Conservation (phyloP, 257 asterid genomes). For the Solanum lycopersicoides region DNA sequence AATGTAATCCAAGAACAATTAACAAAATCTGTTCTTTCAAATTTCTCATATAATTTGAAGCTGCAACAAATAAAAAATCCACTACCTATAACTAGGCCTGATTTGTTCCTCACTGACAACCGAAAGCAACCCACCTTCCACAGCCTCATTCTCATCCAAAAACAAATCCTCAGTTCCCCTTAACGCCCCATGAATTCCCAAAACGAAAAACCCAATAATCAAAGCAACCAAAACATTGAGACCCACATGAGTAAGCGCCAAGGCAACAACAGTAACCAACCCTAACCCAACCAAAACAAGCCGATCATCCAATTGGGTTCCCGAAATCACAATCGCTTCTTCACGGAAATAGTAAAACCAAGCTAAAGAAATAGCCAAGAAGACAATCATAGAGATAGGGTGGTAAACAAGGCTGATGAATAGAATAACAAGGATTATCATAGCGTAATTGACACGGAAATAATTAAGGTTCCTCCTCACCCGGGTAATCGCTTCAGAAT, state of each 20-base stretch:
- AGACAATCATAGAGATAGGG: constrained; percentile 78
- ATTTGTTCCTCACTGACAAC: constrained; percentile 37
- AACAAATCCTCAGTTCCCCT: constrained; percentile 69
- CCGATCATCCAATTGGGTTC: constrained; percentile 45
- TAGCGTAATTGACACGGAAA: constrained; percentile 72
- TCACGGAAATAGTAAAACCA: constrained; percentile 67
- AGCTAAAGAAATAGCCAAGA: constrained; percentile 28
- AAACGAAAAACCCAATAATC: constrained; percentile 41
- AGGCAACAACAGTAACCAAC: constrained; percentile 53
- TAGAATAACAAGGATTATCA: constrained; percentile 42
- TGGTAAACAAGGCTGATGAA: constrained; percentile 76
- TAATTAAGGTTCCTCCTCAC: constrained; percentile 58
- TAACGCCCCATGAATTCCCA: constrained; percentile 47
- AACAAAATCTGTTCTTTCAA: background rate
- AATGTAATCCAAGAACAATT: background rate
- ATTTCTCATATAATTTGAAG: background rate
- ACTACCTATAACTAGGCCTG: background rate
- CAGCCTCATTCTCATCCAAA: constrained; percentile 68
- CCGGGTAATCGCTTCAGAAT: constrained; percentile 52
- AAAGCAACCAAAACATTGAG: constrained; percentile 63
- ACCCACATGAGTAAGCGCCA: constrained; percentile 58
- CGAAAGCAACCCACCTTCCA: constrained; percentile 63
- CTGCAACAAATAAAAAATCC: background rate
- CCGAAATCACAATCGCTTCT: constrained; percentile 37
- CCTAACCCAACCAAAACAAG: constrained; percentile 40